Evolutionary conservation across 768 basidiomycete species (phyloP).

Genomic region (Amanita subjunquillea): DNA sequence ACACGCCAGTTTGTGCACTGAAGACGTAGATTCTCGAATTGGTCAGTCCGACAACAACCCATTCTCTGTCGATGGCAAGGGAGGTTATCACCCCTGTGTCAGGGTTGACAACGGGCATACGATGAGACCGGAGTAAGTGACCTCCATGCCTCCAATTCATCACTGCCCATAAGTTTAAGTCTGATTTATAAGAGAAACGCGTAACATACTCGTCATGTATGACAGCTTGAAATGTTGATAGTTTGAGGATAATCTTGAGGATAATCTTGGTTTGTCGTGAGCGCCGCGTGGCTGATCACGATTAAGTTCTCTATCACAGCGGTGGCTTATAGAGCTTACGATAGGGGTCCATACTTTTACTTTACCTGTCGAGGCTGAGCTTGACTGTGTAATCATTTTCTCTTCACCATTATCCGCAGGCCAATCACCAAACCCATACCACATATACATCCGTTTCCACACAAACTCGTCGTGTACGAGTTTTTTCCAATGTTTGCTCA

Average conservation of each 20-base stretch:
- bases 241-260: neutral
- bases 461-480: slow-evolving; percentile 67
- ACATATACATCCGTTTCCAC: slow-evolving; percentile 69
- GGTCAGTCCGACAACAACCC: slow-evolving; percentile 84
- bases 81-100: slow-evolving; percentile 74
- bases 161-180: slow-evolving; percentile 30
- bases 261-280: neutral
- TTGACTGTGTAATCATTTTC: slow-evolving; percentile 2
- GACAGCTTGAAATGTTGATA: slow-evolving; percentile 55
- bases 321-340: neutral
- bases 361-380: neutral
- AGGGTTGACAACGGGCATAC: slow-evolving; percentile 28
- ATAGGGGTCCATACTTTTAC: neutral
- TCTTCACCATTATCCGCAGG: slow-evolving; percentile 9
- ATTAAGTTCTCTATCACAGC: slow-evolving; percentile 1
- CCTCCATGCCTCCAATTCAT: slow-evolving; percentile 77
- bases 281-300: neutral
- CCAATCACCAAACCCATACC: slow-evolving; percentile 36
- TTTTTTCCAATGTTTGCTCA: slow-evolving; percentile 61
- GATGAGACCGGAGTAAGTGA: slow-evolving; percentile 55
- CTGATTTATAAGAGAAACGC: neutral
- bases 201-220: slow-evolving; percentile 50
- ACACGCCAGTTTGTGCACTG: slow-evolving; percentile 66
- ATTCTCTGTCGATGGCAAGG: slow-evolving; percentile 71
- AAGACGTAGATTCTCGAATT: slow-evolving; percentile 82